phyloP scores from a whole-genome alignment of 2,329 filamentous ascomycete species.

The Neonectria hederae region DNA sequence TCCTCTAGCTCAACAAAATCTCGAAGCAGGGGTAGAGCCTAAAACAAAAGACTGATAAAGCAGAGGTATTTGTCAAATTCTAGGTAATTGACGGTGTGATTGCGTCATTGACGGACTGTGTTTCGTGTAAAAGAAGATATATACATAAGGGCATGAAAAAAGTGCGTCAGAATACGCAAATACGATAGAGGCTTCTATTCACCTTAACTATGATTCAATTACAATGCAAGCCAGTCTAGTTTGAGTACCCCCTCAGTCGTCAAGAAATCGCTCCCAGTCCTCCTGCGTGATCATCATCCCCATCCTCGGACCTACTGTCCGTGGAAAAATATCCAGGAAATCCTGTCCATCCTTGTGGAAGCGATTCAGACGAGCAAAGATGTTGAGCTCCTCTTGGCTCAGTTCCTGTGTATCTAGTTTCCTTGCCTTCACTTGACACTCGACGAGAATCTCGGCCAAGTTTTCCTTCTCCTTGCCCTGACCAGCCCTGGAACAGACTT shows the following conservation, averaged over 20 bases:
- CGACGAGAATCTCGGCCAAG: neutral
- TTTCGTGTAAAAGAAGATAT: no score
- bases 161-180: neutral
- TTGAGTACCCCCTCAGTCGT: neutral
- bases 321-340: neutral
- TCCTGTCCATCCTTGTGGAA: neutral
- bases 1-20: slow-evolving; percentile 8
- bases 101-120: no score
- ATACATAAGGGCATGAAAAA: neutral
- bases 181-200: neutral
- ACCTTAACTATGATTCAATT: no score
- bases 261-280: neutral
- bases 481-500: neutral
- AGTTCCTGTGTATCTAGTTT: neutral
- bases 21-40: slow-evolving; percentile 16
- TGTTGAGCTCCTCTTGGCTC: neutral
- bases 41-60: neutral
- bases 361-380: neutral
- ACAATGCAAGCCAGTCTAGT: no score
- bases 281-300: neutral
- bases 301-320: neutral
- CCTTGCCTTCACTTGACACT: neutral
- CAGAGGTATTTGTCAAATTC: no score
- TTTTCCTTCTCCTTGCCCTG: no score
- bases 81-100: no score